A percentile compares a stretch with the other conserved stretches of the same genome.
Conservation (phyloP, 345 rosid genomes). For the Aquilaria sinensis region DNA sequence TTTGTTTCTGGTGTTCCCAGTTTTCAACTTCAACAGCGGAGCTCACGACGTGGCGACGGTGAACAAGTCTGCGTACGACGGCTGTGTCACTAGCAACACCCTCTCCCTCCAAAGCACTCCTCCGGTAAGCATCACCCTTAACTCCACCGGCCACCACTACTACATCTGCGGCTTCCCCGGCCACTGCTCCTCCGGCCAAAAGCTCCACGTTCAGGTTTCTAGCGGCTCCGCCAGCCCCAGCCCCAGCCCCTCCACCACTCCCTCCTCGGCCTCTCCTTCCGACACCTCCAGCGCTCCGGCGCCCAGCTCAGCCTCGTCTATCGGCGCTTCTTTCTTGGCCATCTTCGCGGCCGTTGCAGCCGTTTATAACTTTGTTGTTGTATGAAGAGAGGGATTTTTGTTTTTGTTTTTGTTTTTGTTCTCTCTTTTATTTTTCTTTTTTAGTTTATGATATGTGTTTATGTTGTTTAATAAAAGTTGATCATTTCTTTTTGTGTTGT, state of each 20-base stretch:
- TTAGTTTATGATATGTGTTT: neutral
- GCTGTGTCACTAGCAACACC: constrained; percentile 29
- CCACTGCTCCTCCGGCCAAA: constrained; percentile 44
- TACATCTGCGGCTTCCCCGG: constrained; percentile 34
- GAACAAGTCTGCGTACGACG: constrained; percentile 27
- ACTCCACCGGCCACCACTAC: constrained; percentile 37
- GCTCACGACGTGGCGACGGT: constrained; percentile 51
- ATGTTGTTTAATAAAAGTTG: neutral
- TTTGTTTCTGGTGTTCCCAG: constrained; percentile 31
- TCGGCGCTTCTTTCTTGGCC: neutral
- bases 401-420: neutral
- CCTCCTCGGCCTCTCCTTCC: constrained; percentile 14
- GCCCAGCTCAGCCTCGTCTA: constrained; percentile 4
- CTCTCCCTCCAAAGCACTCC: constrained; percentile 11
- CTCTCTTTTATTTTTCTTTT: neutral
- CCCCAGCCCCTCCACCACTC: neutral
- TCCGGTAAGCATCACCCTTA: constrained; percentile 37
- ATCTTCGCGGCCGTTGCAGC: neutral
- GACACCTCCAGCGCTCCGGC: constrained; percentile 12
- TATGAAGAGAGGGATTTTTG: neutral
- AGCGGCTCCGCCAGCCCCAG: constrained; percentile 1
- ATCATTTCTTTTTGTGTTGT: neutral
- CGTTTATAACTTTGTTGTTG: neutral
- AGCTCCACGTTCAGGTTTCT: constrained; percentile 34
- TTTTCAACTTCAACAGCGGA: constrained; percentile 42